Conservation (phyloP, 371 early-diverging fungal species). For the Zopfochytrium polystomum region DNA sequence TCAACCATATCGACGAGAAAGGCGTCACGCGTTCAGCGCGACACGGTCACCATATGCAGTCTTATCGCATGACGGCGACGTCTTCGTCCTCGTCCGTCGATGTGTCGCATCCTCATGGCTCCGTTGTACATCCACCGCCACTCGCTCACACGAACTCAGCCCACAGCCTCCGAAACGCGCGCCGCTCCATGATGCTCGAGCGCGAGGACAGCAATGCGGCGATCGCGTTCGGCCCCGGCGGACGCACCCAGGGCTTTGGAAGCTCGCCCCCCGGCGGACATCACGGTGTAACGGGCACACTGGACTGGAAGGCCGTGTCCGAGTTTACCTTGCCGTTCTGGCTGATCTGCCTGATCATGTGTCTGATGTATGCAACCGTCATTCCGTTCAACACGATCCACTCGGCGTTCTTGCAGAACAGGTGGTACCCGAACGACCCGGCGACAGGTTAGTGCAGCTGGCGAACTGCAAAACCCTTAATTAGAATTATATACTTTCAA, state of each 20-base stretch:
- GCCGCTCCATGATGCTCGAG: no score
- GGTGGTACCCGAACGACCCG: slow-evolving; percentile 52
- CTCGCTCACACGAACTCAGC: no score
- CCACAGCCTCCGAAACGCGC: no score
- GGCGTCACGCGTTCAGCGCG: no score
- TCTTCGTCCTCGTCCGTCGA: no score
- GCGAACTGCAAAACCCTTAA: not conserved
- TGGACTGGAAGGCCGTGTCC: slow-evolving; percentile 13
- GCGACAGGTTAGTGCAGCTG: slow-evolving; percentile 28
- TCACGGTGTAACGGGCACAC: not conserved
- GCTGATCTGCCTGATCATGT: slow-evolving; percentile 45
- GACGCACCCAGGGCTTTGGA: not conserved
- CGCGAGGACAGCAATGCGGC: no score
- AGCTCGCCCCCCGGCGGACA: slow-evolving; percentile 8
- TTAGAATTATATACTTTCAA: not conserved
- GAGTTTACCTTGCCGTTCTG: slow-evolving; percentile 50
- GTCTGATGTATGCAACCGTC: slow-evolving; percentile 55
- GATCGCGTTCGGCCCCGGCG: not conserved
- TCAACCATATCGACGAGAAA: slow-evolving; percentile 25
- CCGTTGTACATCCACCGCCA: no score
- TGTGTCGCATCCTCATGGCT: no score
- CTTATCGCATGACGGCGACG: no score
- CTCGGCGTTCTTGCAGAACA: slow-evolving; percentile 53
- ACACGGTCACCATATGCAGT: no score
- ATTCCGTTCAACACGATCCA: slow-evolving; percentile 62